phyloP scores from a whole-genome alignment of 768 basidiomycete species.

The Termitomyces sp. region DNA sequence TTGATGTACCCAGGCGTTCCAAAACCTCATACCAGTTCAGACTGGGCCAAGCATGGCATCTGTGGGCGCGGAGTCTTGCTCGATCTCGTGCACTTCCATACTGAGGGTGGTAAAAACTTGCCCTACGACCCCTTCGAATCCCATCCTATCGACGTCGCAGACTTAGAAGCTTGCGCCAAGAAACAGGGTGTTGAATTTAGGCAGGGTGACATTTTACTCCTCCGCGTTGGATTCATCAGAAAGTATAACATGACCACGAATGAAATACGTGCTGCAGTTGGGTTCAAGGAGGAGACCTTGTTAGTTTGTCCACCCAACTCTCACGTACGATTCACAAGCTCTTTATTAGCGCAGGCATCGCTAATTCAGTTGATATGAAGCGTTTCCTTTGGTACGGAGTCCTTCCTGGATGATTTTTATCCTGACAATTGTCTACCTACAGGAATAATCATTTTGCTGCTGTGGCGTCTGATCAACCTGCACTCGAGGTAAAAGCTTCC shows the following conservation, averaged over 20 bases:
- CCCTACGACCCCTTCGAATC: conserved; percentile 62
- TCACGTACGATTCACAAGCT: neutral
- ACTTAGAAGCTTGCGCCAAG: conserved; percentile 43
- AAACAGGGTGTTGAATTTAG: conserved; percentile 52
- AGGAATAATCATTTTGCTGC: conserved; percentile 74
- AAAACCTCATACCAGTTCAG: conserved; percentile 28
- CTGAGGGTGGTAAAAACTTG: conserved; percentile 27
- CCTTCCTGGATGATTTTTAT: neutral
- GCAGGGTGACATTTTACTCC: conserved; percentile 52
- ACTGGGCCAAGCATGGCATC: conserved; percentile 67
- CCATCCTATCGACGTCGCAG: conserved; percentile 41
- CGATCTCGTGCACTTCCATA: conserved; percentile 52
- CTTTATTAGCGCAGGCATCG: conserved; percentile 49
- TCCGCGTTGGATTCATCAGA: conserved; percentile 57
- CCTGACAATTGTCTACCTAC: neutral
- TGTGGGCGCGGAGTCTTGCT: conserved; percentile 66
- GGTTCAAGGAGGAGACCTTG: conserved; percentile 41
- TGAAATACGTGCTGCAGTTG: conserved; percentile 36
- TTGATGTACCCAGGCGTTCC: conserved; percentile 14
- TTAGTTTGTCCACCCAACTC: conserved; percentile 23
- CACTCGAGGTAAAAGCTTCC: conserved; percentile 42
- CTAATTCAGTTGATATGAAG: conserved; percentile 63
- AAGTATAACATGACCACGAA: conserved; percentile 40
- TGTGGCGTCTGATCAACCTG: conserved; percentile 59
- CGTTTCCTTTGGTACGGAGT: conserved; percentile 51